A percentile compares a stretch with the other conserved stretches of the same genome.
Conservation (phyloP, 306 rosid species). For the Medicago ruthenica region DNA sequence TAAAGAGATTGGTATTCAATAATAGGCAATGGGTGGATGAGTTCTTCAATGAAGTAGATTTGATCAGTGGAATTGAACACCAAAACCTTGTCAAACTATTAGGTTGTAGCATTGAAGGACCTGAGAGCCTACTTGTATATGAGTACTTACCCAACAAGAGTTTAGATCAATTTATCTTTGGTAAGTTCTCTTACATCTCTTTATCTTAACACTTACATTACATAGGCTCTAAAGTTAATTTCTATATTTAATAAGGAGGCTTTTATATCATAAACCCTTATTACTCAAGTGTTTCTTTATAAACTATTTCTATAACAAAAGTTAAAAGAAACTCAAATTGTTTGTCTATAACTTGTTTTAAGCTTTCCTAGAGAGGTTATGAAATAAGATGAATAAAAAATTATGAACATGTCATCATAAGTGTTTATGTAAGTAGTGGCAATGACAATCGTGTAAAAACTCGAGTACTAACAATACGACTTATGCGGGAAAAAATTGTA, state of each 20-base stretch:
- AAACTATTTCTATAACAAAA: too few species aligned
- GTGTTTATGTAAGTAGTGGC: not conserved
- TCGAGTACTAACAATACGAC: not conserved
- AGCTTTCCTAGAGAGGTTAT: too few species aligned
- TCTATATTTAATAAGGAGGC: not conserved
- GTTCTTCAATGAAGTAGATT: constrained; percentile 92
- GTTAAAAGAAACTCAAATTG: too few species aligned
- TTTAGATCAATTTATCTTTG: constrained; percentile 74
- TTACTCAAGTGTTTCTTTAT: too few species aligned
- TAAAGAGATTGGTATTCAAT: constrained; percentile 83
- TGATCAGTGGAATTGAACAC: constrained; percentile 79
- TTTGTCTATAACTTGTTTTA: too few species aligned
- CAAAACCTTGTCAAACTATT: constrained; percentile 78
- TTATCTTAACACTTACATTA: not conserved
- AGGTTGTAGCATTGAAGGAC: constrained; percentile 98
- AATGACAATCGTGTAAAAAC: not conserved
- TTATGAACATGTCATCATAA: not conserved
- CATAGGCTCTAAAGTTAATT: not conserved
- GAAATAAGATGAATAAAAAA: too few species aligned
- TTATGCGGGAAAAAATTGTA: too few species aligned
- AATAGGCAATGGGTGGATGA: constrained; percentile 95
- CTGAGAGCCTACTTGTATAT: constrained; percentile 88
- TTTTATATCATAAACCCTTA: too few species aligned
- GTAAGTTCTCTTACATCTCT: constrained; percentile 44
- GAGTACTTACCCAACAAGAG: constrained; percentile 50